phyloP scores from a whole-genome alignment of 2,329 filamentous ascomycete species.

The Fusarium liriodendri region DNA sequence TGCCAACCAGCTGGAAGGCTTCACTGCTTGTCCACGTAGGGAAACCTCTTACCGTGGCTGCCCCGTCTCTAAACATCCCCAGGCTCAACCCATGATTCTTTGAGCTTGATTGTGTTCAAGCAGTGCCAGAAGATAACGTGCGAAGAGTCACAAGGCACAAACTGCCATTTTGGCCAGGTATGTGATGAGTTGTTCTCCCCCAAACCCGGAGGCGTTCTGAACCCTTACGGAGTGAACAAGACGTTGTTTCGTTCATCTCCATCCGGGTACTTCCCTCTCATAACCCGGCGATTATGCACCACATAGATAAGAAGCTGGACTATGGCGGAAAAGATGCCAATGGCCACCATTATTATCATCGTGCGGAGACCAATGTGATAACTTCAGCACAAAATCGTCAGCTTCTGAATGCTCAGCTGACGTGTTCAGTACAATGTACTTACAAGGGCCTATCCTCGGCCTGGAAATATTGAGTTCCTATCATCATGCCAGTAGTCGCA shows the following conservation, averaged over 20 bases:
- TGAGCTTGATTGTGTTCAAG: background rate
- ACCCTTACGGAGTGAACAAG: background rate
- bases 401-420: background rate
- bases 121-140: no score
- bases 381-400: conserved; percentile 35
- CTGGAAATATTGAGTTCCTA: conserved; percentile 62
- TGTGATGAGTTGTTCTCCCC: no score
- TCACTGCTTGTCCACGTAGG: background rate
- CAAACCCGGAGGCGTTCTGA: no score
- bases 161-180: no score
- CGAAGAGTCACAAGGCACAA: no score
- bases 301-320: conserved; percentile 55
- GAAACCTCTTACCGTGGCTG: background rate
- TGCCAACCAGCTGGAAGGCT: background rate
- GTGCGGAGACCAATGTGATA: conserved; percentile 57
- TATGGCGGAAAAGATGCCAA: conserved; percentile 53
- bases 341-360: conserved; percentile 57
- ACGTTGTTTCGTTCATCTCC: background rate
- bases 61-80: background rate
- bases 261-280: conserved; percentile 23
- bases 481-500: conserved; percentile 63
- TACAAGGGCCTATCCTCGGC: conserved; percentile 55
- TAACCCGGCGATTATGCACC: conserved; percentile 50
- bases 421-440: background rate
- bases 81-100: background rate